Evolutionary conservation across 345 rosid species (phyloP), one percentile per base, ranked within the genome.

Genomic region (Citropsis articulata): DNA sequence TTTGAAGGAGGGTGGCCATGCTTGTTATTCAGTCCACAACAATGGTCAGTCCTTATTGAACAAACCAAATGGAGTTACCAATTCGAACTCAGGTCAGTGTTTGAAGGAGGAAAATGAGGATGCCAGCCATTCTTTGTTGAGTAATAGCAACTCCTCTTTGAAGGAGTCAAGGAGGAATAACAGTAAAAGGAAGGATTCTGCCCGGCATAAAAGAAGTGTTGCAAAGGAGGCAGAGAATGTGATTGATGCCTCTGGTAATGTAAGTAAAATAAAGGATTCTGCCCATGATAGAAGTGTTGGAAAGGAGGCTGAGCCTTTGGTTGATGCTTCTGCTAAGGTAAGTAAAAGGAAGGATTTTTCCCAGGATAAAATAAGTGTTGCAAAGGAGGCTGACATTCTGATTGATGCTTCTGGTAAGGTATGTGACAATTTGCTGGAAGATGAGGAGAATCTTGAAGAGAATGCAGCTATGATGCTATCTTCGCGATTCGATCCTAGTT

Each of bases 381-480:
- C 76, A 68, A 80, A 83, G 80, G 90, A 84, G 78, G 86, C 81
- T 38, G 89, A 87, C 73, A 83, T 84, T 42, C 69, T 84, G 31
- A 80, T 78, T 38, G 84, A 78, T 81, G 66, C 85, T 77, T 76
- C 87, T 74, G 75, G 61, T 45, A 84, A 79, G 80, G 75, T 50
- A 66, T 75, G 85, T 66, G 87, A 80, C 83, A 86, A 77, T 66
- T 77, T 84, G 80, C 85, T 66, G 7, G 94, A 89, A 53, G 98
- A 93, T 70, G 95, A 90, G 86, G 93, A 93, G 86, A 95, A 95
- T 86, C 98, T 95, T 63, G 99, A 92, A 86, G 95, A 90, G 78
- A 95, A 95, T 87, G 99, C 99, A 36, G 99, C 99, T 53, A 95
- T 89, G 87, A 93, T 95, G 99, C 84, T 95, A 31, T 95, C 97